Base-by-base conservation (phyloP, 78 protist species). In the Bigelowiella natans region DNA sequence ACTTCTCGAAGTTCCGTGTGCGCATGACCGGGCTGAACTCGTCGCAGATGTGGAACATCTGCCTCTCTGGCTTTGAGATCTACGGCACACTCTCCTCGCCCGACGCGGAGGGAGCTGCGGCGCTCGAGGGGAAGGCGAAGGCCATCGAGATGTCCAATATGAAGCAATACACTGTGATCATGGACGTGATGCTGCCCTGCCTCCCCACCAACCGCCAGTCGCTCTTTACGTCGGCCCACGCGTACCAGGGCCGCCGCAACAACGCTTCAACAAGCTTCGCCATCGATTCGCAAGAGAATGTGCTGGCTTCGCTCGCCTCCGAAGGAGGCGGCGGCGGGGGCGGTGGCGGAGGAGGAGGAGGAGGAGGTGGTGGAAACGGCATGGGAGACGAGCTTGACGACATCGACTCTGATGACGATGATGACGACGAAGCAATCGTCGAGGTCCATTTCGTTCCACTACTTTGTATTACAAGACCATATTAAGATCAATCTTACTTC, bases 11-110 rank as follows among this genome's bases (percentile, higher is more conserved):
- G 87, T 85, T 85, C 38, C 87, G 87, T 29, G 38, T 85, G 30
- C 87, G 87, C 11, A 34, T 37, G 87, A 85, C 87, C 87, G 87
- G 38, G 11, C 38, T 85, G 51, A 85, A 85, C 38, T 85, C 87
- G 7, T 7, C 30, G 36, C 87, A 37, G 18, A 34, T 11, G 30
- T 85, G 38, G 51, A 18, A 29, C 38, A 85, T 37, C 51, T 11
- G 38, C 11, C 36, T 85, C 38, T 85, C 87, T 11, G 87, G 87
- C 30, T 85, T 85, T 85, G 87, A 85, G 38, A 85, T 85, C 38
- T 85, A 85, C 38, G 87, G 87, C 18, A 18, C 7, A 85, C 73
- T 51, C 73, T 26, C 73, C 18, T 51, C 73, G 34, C 18, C 73
- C 7, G 73, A 51, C 18, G 73, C 18, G 7, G 7, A 7, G 73